Base-by-base conservation (phyloP, 768 basidiomycete species). In the Cantharellus anzutake region DNA sequence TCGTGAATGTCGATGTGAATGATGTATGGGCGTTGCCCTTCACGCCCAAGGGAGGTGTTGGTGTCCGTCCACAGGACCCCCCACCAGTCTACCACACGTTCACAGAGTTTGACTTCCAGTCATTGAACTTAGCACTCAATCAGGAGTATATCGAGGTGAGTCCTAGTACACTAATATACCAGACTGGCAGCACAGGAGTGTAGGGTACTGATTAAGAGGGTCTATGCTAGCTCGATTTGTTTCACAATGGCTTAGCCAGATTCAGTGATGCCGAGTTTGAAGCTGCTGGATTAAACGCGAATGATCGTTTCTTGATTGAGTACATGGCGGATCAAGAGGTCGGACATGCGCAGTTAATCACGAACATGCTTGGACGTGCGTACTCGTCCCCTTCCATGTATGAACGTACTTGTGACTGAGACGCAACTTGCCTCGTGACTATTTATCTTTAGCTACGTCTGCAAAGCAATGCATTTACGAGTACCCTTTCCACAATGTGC, bases 281-380 rank as follows among this genome's bases (percentile, higher is more conserved):
- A 35, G 76, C 67, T 3, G 77, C 74, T 1, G 80, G 80, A 0
- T 64, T 84, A 51, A 72, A 67, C 53, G 74, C 75, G 3, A 77
- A 77, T 34, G 79, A 82, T 62, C 72, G 74, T 56, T 75, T 68
- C 67, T 68, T 82, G 40, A 76, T 83, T 59, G 69, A 80, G 65
- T 80, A 74, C 68, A 82, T 82, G 79, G 81, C 75, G 11, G 72
- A 79, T 56, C 80, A 82, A 64, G 80, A 83, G 68, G 72, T 78
- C 39, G 81, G 80, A 0, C 83, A 86, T 66, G 77, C 80, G 3
- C 71, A 68, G 5, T 67, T 80, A 58, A 61, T 84, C 37, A 68
- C 72, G 59, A 78, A 80, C 70, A 76, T 81, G 41, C 69, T 79
- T 16, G 72, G 73, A 51, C 70, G 44, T 48, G 20, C 62, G 73